These are phyloP conservation scores for Kuraishia ogatae DNA, from an alignment of 805 yeast species.

Conservation along the genomic window DNA sequence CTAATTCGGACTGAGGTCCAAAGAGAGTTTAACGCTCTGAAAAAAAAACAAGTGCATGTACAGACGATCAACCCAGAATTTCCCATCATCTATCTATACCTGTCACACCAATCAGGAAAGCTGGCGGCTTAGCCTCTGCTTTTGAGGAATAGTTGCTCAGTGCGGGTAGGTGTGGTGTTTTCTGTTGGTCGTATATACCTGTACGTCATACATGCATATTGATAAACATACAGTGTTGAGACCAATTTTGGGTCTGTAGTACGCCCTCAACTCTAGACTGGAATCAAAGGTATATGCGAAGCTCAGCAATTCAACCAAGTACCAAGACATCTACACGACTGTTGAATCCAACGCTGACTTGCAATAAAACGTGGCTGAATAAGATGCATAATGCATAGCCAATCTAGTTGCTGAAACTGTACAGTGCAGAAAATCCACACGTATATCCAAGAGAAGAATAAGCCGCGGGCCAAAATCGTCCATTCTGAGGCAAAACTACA, in stretches of 20 bases:
- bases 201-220: not conserved
- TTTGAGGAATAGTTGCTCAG: not conserved
- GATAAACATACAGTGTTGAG: not conserved
- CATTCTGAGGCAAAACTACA: not conserved
- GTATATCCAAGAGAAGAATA: not conserved
- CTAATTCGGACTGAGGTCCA: not conserved
- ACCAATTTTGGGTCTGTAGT: not conserved
- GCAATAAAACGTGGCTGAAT: not conserved
- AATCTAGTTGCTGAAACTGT: not conserved
- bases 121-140: not conserved
- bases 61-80: not conserved
- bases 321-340: no score
- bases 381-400: not conserved
- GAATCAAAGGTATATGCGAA: not conserved
- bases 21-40: no score
- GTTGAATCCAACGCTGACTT: not conserved
- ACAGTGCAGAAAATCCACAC: not conserved
- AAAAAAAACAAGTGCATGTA: not conserved
- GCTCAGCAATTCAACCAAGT: not conserved
- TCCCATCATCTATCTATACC: not conserved
- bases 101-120: not conserved
- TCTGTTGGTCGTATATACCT: not conserved
- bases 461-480: not conserved
- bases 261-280: not conserved
- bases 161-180: not conserved